Percentiles rank a stretch among this genome's conserved stretches.
These are phyloP conservation scores for Vanrija sp. DNA, from an alignment of 1,284 basidiomycete genomes.

Conservation along the genomic window DNA sequence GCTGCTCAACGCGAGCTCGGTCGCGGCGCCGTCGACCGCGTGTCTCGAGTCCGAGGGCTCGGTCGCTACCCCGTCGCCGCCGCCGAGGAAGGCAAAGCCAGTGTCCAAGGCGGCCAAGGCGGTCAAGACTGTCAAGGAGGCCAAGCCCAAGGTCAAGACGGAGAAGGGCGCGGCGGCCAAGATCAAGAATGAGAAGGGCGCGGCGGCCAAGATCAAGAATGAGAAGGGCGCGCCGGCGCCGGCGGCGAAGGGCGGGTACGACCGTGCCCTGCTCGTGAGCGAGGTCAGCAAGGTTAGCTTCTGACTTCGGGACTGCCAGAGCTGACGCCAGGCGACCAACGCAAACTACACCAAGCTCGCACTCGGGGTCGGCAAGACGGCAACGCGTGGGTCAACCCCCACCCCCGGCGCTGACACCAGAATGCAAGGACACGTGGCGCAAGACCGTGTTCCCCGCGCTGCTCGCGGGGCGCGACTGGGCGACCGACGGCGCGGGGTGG, in stretches of 20 bases:
- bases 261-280: conserved; percentile 6
- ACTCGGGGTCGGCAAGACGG: conserved; percentile 11
- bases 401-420: conserved; percentile 10
- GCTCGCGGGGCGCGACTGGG: conserved; percentile 23
- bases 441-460: conserved; percentile 27
- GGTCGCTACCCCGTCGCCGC: too few species aligned
- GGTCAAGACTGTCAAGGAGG: too few species aligned
- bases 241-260: conserved; percentile 1
- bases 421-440: conserved; percentile 36
- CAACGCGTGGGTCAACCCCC: conserved; percentile 7
- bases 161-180: not conserved
- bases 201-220: not conserved
- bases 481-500: conserved; percentile 15
- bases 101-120: not conserved
- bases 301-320: not conserved
- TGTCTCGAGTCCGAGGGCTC: too few species aligned
- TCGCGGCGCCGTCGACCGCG: too few species aligned
- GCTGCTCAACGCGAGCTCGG: too few species aligned
- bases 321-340: conserved; percentile 6
- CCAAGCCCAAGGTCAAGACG: not conserved
- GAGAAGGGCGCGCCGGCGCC: not conserved
- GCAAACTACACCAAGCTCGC: conserved; percentile 4
- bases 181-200: not conserved
- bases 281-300: conserved; percentile 7
- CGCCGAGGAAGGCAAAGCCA: not conserved